These are phyloP conservation scores for Penicillium olsonii DNA, from an alignment of 2,329 filamentous ascomycete genomes.

Conservation along the genomic window DNA sequence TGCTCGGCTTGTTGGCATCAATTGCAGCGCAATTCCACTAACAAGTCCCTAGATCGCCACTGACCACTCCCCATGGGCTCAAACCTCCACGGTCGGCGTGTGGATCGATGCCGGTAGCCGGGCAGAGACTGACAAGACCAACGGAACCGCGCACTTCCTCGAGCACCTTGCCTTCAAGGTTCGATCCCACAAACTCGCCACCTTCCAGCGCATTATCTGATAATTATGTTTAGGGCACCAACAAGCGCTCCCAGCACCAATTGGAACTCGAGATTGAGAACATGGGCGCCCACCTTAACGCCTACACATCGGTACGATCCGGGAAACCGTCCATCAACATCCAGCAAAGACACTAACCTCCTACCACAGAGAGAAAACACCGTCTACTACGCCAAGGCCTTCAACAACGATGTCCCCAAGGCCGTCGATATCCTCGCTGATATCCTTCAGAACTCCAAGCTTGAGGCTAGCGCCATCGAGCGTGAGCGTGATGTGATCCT, in stretches of 20 bases:
- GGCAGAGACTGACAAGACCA: slow-evolving; percentile 97
- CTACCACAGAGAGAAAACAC: slow-evolving; percentile 88
- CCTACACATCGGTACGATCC: slow-evolving; percentile 89
- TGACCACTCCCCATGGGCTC: slow-evolving; percentile 96
- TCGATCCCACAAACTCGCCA: slow-evolving; percentile 27
- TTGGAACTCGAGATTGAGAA: slow-evolving; percentile 99
- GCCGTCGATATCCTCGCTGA: slow-evolving; percentile 98
- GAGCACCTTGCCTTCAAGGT: slow-evolving; percentile 99
- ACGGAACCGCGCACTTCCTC: slow-evolving; percentile 98
- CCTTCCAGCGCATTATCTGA: slow-evolving; percentile 13
- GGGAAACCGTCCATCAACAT: slow-evolving; percentile 17
- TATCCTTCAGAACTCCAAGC: slow-evolving; percentile 99
- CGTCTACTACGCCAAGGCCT: slow-evolving; percentile 99
- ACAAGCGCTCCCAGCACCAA: slow-evolving; percentile 93
- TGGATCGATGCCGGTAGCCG: slow-evolving; percentile 99
- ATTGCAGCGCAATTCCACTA: slow-evolving; percentile 30
- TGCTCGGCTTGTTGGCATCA: slow-evolving; percentile 26
- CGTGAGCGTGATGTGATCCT: slow-evolving; percentile 98
- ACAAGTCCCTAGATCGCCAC: slow-evolving; percentile 75
- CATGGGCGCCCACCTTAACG: slow-evolving; percentile 98
- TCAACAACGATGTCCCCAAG: slow-evolving; percentile 95
- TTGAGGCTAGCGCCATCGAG: slow-evolving; percentile 89
- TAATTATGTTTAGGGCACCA: slow-evolving; percentile 65
- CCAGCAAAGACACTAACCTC: slow-evolving; percentile 28
- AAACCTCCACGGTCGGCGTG: slow-evolving; percentile 96